Conservation (phyloP, 306 rosid species). For the Castanea crenata region DNA sequence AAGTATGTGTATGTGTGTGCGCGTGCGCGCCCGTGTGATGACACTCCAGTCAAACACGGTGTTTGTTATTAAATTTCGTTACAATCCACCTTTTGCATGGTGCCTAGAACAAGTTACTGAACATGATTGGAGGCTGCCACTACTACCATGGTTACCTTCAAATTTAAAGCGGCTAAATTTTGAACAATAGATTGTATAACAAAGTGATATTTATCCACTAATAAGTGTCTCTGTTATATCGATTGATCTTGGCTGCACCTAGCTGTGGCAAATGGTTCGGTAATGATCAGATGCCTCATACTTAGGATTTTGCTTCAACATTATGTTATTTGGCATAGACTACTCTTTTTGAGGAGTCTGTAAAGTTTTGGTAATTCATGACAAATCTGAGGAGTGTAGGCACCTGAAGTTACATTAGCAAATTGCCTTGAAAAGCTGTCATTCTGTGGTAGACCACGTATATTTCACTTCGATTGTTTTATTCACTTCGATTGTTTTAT, state of each 20-base stretch:
- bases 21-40: too few relatives aligned
- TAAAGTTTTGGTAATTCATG: background rate
- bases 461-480: too few relatives aligned
- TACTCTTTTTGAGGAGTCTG: background rate
- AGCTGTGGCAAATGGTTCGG: background rate
- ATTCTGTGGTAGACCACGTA: background rate
- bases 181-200: too few relatives aligned
- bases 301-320: background rate
- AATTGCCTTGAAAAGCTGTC: background rate
- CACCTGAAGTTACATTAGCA: background rate
- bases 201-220: too few relatives aligned
- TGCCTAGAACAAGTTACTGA: conserved; percentile 45
- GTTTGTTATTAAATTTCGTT: conserved; percentile 31
- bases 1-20: too few relatives aligned
- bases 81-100: conserved; percentile 58
- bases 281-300: too few relatives aligned
- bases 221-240: background rate
- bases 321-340: background rate
- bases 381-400: background rate
- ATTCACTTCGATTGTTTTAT: background rate
- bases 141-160: conserved; percentile 26
- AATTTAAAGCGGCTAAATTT: conserved; percentile 44
- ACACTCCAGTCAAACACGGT: conserved; percentile 61
- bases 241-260: too few relatives aligned
- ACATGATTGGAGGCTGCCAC: conserved; percentile 47